Conservation (phyloP, 2,329 filamentous ascomycete genomes). For the Bipolaris oryzae region DNA sequence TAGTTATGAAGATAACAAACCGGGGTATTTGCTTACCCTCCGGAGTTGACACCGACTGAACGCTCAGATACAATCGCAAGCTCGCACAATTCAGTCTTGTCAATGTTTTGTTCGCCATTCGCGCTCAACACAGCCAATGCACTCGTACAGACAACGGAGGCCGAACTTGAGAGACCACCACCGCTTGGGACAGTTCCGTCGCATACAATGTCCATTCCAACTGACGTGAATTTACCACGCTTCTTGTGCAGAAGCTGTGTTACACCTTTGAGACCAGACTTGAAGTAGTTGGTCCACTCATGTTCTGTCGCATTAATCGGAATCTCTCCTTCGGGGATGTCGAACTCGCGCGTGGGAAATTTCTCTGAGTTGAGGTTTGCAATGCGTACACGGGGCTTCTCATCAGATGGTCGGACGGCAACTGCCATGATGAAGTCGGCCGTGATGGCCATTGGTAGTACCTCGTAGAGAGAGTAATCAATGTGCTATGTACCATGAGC, state of each 20-base stretch:
- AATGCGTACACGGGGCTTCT: constrained; percentile 70
- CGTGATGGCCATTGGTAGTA: constrained; percentile 93
- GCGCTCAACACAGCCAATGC: constrained; percentile 86
- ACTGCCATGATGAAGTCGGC: constrained; percentile 91
- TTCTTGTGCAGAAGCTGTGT: constrained; percentile 73
- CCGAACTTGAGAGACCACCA: constrained; percentile 90
- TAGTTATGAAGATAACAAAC: constrained; percentile 15
- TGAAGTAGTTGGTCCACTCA: constrained; percentile 99
- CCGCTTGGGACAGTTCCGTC: constrained; percentile 92
- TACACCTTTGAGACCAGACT: constrained; percentile 83
- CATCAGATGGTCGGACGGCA: constrained; percentile 59
- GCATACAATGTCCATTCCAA: constrained; percentile 84
- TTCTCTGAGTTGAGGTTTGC: constrained; percentile 77
- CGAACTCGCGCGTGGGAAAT: constrained; percentile 77
- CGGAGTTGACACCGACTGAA: constrained; percentile 93
- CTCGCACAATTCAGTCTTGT: constrained; percentile 92
- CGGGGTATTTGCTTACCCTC: constrained; percentile 66
- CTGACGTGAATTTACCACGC: constrained; percentile 70
- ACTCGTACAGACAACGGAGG: constrained; percentile 89
- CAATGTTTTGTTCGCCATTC: constrained; percentile 76
- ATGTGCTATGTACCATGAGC: constrained; percentile 68
- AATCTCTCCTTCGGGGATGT: constrained; percentile 65
- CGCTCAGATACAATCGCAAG: constrained; percentile 94
- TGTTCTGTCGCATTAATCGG: constrained; percentile 81
- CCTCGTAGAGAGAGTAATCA: constrained; percentile 96